Evolutionary conservation across 2,329 filamentous ascomycete genomes (phyloP).

Genomic region (Cladosporium sp.): DNA sequence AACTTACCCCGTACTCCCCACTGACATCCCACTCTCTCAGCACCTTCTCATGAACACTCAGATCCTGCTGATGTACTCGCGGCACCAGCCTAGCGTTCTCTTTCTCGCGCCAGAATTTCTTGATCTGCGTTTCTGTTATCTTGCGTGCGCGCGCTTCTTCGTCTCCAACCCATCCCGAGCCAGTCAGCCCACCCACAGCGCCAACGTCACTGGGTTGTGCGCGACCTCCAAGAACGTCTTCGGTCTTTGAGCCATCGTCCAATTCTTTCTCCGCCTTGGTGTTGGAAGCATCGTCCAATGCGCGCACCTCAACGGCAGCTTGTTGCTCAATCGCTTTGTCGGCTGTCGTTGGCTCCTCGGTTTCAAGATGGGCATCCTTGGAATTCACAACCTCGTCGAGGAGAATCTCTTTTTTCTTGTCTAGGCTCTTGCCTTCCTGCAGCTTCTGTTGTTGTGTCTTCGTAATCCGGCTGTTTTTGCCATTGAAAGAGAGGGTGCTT

Average conservation of each 20-base stretch:
- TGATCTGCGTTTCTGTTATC: slow-evolving; percentile 64
- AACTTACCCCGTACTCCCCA: slow-evolving; percentile 81
- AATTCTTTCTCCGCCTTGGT: slow-evolving; percentile 18
- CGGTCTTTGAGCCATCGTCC: slow-evolving; percentile 20
- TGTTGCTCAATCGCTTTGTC: slow-evolving; percentile 38
- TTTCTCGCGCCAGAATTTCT: slow-evolving; percentile 69
- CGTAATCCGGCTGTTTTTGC: slow-evolving; percentile 47
- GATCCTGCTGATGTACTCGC: slow-evolving; percentile 70
- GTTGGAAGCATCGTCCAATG: not conserved
- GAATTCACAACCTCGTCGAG: slow-evolving; percentile 30
- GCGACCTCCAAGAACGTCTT: slow-evolving; percentile 29
- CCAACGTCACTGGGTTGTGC: slow-evolving; percentile 25
- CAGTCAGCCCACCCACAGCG: slow-evolving; percentile 45
- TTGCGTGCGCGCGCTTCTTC: slow-evolving; percentile 57
- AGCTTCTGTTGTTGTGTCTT: slow-evolving; percentile 45
- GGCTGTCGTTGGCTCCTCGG: slow-evolving; percentile 30
- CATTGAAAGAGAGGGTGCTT: slow-evolving; percentile 60
- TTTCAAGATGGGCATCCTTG: no score
- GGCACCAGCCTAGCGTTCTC: slow-evolving; percentile 64
- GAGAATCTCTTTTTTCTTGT: slow-evolving; percentile 35
- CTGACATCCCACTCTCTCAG: slow-evolving; percentile 89
- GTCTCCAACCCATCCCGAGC: slow-evolving; percentile 30
- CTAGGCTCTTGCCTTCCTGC: slow-evolving; percentile 28
- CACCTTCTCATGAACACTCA: slow-evolving; percentile 76
- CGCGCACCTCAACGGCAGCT: slow-evolving; percentile 25